Base-by-base conservation (phyloP, 2,329 filamentous ascomycete genomes). In the Rhynchosporium graminicola region DNA sequence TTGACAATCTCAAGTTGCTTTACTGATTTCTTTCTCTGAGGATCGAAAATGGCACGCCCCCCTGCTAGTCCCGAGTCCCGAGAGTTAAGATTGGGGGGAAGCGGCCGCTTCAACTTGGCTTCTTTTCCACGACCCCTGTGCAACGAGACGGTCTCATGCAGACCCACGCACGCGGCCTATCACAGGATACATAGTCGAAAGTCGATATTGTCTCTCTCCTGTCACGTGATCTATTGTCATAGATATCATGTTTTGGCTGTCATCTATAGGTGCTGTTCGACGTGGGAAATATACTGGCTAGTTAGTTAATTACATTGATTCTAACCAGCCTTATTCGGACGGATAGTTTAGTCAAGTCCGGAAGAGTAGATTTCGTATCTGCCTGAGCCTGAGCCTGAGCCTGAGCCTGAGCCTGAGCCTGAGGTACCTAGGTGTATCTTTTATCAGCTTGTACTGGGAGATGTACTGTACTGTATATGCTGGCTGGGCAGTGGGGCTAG, bases 21-120 rank as follows among this genome's bases (percentile, higher is more conserved):
- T n/a, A n/a, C 31, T 40, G 50, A 3, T 31, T 38, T 33, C 26
- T 7, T 26, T 6, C 20, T 38, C 6, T 38, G 31, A 52, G 9
- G 50, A 26, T 20, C 15, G 10, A 33, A 26, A 51, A 51, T 51
- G 48, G n/a, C 48, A 20, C 31, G 13, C 26, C 3, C 31, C 50
- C 50, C 50, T 52, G 50, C 50, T 52, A 52, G 50, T 52, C 31
- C 38, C 2, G 50, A 38, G 15, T 52, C 50, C 50, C 33, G 9
- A 52, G 50, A 26, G 15, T 52, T 40, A 40, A 52, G 33, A 52
- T 52, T 52, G 36, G 6, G 7, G 7, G 36, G 36, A 40, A 40
- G 36, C 7, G 36, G 36, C 36, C 36, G 36, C 7, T 12, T 12
- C 7, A 40, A 20, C 20, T 40, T 4, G 47, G 47, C 47, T 29